Evolutionary conservation across 2,329 filamentous ascomycete species (phyloP).

Genomic region (Mycogone perniciosa): DNA sequence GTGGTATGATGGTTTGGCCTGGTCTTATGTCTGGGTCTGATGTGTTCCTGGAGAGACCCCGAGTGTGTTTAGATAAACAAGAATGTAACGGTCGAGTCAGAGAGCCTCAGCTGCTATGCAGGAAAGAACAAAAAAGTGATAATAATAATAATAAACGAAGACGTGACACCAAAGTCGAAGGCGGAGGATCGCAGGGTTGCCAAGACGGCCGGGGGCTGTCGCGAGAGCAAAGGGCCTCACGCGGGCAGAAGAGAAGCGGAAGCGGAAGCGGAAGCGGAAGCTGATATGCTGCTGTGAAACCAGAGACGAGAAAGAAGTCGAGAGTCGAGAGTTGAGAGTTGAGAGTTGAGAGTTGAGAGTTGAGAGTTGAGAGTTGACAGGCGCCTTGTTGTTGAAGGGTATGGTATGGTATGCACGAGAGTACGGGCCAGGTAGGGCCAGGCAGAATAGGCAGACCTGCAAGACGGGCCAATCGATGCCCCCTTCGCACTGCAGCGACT

Average conservation of each 20-base stretch:
- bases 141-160: not conserved
- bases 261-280: slow-evolving; percentile 3
- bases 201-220: not conserved
- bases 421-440: too few species aligned
- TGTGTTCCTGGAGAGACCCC: not conserved
- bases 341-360: not conserved
- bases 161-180: too few species aligned
- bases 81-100: not conserved
- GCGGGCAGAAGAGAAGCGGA: not conserved
- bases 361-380: not conserved
- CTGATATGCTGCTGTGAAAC: too few species aligned
- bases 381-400: not conserved
- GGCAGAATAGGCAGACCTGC: too few species aligned
- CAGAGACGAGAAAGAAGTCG: not conserved
- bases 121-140: not conserved
- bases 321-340: not conserved
- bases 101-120: not conserved
- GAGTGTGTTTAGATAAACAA: not conserved
- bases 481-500: too few species aligned
- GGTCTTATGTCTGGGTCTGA: too few species aligned
- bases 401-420: not conserved
- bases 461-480: too few species aligned
- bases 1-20: too few species aligned
- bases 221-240: not conserved
- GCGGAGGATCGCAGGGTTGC: not conserved